Base-by-base conservation (phyloP, 2,329 filamentous ascomycete species). In the Bisporella sp. region DNA sequence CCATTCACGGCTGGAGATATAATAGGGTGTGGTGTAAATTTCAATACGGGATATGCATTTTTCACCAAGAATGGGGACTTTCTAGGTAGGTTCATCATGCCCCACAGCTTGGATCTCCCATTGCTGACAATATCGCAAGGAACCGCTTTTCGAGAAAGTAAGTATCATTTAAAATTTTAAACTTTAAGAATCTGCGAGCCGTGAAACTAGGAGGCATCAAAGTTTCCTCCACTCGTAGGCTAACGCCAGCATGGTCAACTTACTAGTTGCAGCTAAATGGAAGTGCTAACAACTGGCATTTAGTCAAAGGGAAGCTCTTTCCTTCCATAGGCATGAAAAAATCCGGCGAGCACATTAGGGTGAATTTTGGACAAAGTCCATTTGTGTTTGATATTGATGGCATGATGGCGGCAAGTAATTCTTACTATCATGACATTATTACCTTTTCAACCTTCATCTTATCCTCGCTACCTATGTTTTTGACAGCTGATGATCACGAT, bases 301-400 rank as follows among this genome's bases (percentile, higher is more conserved):
- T 21, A 21, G 21, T 89, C 46, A 72, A 75, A 54, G 76, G 78
- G 8, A 78, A 79, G 62, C 66, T 89, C n/a, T 91, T 83, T 63
- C 82, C 82, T 21, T 72, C 75, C 0, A 71, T 86, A 29, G 82
- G 82, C n/a, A 70, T 87, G 47, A 85, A 84, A 63, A 83, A 78
- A 62, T 67, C 74, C 1, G 79, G 80, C 42, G 82, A 86, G 60
- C 74, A 80, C 57, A 65, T 86, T 51, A 69, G 73, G 53, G 78
- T 74, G 57, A 87, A 87, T 62, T 86, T 87, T 69, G 82, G 82
- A 44, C 81, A 85, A 67, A 79, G 77, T 48, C 86, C 87, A 4
- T 97, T 97, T 67, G 77, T 89, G 42, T 99, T 86, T 69, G 88
- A 96, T 66, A 97, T 99, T 59, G 89, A 96, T 67, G 79, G 80